Conservation (phyloP, 208 protist genomes). For the Acanthamoeba triangularis region DNA sequence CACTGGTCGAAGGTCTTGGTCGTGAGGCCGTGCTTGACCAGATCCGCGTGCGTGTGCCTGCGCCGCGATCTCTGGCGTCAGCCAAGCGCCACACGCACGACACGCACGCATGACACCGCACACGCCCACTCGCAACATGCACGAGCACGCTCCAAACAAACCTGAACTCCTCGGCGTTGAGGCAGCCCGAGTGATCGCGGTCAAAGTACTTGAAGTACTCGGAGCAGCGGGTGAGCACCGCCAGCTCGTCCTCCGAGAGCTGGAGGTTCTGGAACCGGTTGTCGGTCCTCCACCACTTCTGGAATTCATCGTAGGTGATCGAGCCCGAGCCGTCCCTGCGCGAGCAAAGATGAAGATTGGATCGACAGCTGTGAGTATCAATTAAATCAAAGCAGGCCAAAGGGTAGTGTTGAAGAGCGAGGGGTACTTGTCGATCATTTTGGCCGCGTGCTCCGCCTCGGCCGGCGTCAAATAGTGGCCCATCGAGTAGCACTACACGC, state of each 20-base stretch:
- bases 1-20: conserved; percentile 36
- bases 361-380: neutral
- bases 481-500: neutral
- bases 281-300: conserved; percentile 54
- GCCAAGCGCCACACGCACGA: neutral
- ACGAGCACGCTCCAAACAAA: neutral
- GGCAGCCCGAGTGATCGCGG: neutral
- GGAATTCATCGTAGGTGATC: conserved; percentile 18
- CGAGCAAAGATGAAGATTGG: too few relatives aligned
- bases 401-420: fast-evolving
- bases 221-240: neutral
- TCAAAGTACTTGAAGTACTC: conserved; percentile 60
- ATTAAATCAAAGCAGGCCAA: neutral
- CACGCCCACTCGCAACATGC: neutral
- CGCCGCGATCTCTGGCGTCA: neutral
- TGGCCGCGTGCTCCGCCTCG: neutral
- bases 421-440: conserved; percentile 7
- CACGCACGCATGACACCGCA: neutral
- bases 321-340: neutral
- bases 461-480: neutral
- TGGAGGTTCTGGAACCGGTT: conserved; percentile 30
- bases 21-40: neutral
- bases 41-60: neutral
- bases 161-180: conserved; percentile 15
- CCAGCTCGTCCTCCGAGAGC: conserved; percentile 14